Percentiles rank a stretch among this genome's conserved stretches.
These are phyloP conservation scores for Onygenales sp. DNA, from an alignment of 2,329 filamentous ascomycete species.

Conservation along the genomic window DNA sequence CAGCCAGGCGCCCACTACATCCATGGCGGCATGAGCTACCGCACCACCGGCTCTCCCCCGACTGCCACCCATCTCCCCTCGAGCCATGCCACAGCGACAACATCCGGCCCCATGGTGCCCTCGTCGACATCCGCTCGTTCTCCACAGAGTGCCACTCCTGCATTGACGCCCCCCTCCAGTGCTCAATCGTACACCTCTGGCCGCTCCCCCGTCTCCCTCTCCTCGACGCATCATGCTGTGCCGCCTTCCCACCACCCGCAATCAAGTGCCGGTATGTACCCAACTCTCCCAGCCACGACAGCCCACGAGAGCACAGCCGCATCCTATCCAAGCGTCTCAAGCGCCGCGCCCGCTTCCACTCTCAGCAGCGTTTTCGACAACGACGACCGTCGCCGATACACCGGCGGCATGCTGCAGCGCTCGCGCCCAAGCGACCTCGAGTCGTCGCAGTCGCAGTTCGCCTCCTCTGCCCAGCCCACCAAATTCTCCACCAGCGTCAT, in stretches of 20 bases:
- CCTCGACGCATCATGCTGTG: conserved; percentile 39
- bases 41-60: conserved; percentile 49
- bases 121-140: conserved; percentile 33
- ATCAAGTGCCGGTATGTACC: conserved; percentile 49
- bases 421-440: conserved; percentile 35
- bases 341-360: conserved; percentile 51
- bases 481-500: conserved; percentile 31
- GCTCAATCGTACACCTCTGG: conserved; percentile 54
- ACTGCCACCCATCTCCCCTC: conserved; percentile 29
- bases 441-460: not conserved
- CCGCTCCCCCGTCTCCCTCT: conserved; percentile 49
- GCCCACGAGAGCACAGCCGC: conserved; percentile 46
- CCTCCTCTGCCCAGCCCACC: conserved; percentile 5
- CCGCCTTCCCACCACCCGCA: conserved; percentile 36
- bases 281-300: conserved; percentile 51
- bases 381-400: conserved; percentile 52
- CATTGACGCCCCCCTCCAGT: conserved; percentile 53
- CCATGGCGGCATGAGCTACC: conserved; percentile 42
- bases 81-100: conserved; percentile 30
- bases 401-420: conserved; percentile 50
- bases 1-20: conserved; percentile 62
- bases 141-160: conserved; percentile 46
- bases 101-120: conserved; percentile 32
- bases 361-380: conserved; percentile 51
- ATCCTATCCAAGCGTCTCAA: conserved; percentile 41